Percentiles rank a stretch among this genome's conserved stretches.
phyloP scores from a whole-genome alignment of 164 flowering plant genomes.

The Magnolia changhungtana region DNA sequence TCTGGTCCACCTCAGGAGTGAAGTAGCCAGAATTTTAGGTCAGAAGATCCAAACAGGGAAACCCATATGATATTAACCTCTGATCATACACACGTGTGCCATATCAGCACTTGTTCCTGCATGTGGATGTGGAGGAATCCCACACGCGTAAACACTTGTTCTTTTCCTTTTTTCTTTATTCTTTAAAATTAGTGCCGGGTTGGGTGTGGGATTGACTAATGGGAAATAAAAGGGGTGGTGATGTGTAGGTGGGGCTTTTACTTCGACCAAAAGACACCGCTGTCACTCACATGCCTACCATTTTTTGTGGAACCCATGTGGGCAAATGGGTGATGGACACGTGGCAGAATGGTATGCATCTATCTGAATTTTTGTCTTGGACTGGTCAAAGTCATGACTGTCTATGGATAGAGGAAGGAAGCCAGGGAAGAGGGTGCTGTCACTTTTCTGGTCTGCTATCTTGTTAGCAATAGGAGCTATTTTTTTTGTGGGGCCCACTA shows the following conservation, averaged over 20 bases:
- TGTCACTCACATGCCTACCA: conserved; percentile 27
- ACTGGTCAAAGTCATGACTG: conserved; percentile 16
- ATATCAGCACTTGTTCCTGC: too few species aligned
- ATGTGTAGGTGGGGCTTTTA: neutral
- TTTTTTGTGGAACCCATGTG: conserved; percentile 7
- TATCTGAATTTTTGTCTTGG: neutral
- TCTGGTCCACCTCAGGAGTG: too few species aligned
- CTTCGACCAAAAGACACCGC: conserved; percentile 11
- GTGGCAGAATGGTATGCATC: conserved; percentile 10
- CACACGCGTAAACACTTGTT: too few species aligned
- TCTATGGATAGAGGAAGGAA: neutral
- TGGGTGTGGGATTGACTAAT: conserved; percentile 4
- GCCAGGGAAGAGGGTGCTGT: conserved; percentile 18
- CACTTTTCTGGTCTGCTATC: conserved; percentile 41
- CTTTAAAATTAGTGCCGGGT: neutral
- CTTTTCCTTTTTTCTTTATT: too few species aligned
- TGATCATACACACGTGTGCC: neutral
- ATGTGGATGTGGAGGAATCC: too few species aligned
- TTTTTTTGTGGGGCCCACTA: neutral
- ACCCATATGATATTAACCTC: too few species aligned
- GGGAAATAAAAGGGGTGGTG: neutral
- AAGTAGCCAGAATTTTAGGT: too few species aligned
- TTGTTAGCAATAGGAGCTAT: conserved; percentile 21
- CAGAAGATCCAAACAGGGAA: too few species aligned
- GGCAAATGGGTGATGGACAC: neutral